Evolutionary conservation across 345 rosid species (phyloP).

Genomic region (Brassica nigra): DNA sequence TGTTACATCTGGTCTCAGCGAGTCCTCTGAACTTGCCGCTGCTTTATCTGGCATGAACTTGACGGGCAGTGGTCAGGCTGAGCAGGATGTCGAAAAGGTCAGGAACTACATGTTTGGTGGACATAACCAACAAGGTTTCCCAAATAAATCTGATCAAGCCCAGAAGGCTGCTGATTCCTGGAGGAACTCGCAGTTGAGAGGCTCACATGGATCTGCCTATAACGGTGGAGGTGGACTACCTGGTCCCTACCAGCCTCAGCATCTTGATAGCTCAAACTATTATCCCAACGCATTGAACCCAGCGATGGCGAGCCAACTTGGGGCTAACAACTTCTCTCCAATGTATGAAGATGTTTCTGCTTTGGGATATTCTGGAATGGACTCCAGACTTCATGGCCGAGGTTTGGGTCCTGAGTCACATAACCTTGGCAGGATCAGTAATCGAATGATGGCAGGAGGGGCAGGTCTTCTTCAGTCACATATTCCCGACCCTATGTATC

Average conservation of each 20-base stretch:
- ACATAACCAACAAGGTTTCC: conserved; percentile 37
- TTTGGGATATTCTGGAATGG: conserved; percentile 61
- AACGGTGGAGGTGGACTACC: conserved; percentile 54
- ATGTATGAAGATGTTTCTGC: conserved; percentile 63
- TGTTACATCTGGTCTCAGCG: conserved; percentile 52
- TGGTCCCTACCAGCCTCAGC: conserved; percentile 46
- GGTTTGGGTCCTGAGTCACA: conserved; percentile 59
- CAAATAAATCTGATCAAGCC: conserved; percentile 48
- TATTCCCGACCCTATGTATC: conserved; percentile 62
- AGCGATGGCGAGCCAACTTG: conserved; percentile 69
- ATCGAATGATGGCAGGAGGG: conserved; percentile 52
- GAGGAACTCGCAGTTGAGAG: conserved; percentile 56
- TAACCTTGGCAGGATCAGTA: conserved; percentile 48
- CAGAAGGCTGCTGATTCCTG: conserved; percentile 43
- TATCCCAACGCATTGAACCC: conserved; percentile 48
- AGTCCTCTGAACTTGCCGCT: conserved; percentile 61
- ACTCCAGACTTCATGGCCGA: conserved; percentile 65
- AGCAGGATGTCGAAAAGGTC: conserved; percentile 51
- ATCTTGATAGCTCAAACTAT: background rate
- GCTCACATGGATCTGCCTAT: conserved; percentile 60
- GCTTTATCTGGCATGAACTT: conserved; percentile 74
- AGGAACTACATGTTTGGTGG: conserved; percentile 58
- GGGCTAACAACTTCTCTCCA: conserved; percentile 58
- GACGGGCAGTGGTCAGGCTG: conserved; percentile 51
- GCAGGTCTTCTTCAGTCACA: conserved; percentile 51